Evolutionary conservation across 768 basidiomycete genomes (phyloP).

Genomic region (Mycena maculata): DNA sequence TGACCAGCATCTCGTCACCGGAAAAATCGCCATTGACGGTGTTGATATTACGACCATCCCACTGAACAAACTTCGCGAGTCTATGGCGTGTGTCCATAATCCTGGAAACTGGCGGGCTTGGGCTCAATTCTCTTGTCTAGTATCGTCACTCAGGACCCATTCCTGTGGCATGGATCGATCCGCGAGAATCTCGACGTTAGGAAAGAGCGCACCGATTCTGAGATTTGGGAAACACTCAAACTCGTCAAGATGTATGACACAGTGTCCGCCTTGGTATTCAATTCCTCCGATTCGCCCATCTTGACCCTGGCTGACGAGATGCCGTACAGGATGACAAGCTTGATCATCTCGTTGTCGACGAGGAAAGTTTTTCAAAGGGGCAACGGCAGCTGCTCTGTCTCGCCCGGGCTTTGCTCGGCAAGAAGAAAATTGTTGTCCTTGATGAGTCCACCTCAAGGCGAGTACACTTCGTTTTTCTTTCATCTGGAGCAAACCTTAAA

Average conservation of each 20-base stretch:
- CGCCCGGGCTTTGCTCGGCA: constrained; percentile 19
- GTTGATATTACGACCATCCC: constrained; percentile 24
- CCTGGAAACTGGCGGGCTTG: neutral
- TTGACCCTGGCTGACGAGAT: constrained; percentile 2
- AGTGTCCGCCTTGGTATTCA: constrained; percentile 19
- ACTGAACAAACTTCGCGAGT: constrained; percentile 13
- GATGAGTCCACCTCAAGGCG: constrained; percentile 27
- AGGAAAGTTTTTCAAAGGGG: constrained; percentile 26
- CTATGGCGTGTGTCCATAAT: constrained; percentile 17
- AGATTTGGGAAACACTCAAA: constrained; percentile 27
- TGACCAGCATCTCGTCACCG: constrained; percentile 26
- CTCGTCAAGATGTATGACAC: constrained; percentile 29
- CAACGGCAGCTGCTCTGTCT: constrained; percentile 28
- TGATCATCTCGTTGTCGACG: constrained; percentile 26
- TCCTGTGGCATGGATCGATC: constrained; percentile 25
- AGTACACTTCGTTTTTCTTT: neutral
- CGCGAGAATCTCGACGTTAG: constrained; percentile 21
- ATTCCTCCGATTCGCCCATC: neutral
- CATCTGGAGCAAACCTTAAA: neutral
- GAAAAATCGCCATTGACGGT: constrained; percentile 18
- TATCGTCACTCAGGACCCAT: constrained; percentile 23
- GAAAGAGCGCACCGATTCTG: constrained; percentile 14
- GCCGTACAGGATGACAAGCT: constrained; percentile 20
- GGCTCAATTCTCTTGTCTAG: neutral
- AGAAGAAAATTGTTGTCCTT: constrained; percentile 25